Conservation (phyloP, 106 monocot species). For the Dendrobium nobile region DNA sequence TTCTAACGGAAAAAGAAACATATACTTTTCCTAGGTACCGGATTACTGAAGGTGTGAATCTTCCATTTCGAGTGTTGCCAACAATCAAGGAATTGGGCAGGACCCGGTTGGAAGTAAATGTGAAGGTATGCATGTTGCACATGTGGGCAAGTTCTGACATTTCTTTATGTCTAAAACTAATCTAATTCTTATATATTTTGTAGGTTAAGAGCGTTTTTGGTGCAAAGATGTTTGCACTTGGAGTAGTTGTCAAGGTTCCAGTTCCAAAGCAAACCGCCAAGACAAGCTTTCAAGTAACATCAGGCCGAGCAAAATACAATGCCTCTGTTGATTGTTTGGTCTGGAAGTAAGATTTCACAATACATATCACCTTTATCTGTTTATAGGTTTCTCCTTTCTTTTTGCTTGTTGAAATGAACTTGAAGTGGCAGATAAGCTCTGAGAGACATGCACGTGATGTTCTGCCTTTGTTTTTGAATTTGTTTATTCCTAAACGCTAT, state of each 20-base stretch:
- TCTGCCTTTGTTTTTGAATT: not conserved
- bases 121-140: constrained; percentile 56
- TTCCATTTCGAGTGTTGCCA: constrained; percentile 96
- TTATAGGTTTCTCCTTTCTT: not conserved
- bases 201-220: constrained; percentile 99
- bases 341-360: constrained; percentile 81
- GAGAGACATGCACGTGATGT: not conserved
- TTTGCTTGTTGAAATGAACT: not conserved
- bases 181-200: constrained; percentile 4
- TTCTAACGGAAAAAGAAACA: not conserved
- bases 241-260: constrained; percentile 95
- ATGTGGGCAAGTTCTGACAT: not conserved
- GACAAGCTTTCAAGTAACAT: constrained; percentile 96
- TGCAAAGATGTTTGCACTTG: constrained; percentile 99
- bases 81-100: constrained; percentile 96
- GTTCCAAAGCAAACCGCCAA: constrained; percentile 99
- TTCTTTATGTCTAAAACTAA: not conserved
- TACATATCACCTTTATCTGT: not conserved
- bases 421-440: not conserved
- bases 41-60: constrained; percentile 97
- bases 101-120: constrained; percentile 96
- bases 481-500: constrained; percentile 1
- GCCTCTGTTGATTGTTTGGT: constrained; percentile 90
- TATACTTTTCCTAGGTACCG: constrained; percentile 55
- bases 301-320: constrained; percentile 98